phyloP scores from a whole-genome alignment of 75 land plant species.

The Cupressus sempervirens region DNA sequence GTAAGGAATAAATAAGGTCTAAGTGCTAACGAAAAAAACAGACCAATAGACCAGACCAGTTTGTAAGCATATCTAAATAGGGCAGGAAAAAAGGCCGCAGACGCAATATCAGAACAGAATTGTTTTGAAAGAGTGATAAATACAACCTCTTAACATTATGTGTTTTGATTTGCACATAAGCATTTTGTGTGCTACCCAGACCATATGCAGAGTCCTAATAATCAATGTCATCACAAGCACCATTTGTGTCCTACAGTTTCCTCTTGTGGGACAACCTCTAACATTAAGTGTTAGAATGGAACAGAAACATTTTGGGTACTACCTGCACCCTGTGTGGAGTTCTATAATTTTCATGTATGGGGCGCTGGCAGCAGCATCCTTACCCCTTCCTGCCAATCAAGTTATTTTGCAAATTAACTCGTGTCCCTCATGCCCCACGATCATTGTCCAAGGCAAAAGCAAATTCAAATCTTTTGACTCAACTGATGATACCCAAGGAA shows the following conservation, averaged over 20 bases:
- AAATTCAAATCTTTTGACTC: background rate
- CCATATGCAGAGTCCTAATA: background rate
- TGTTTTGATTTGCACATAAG: background rate
- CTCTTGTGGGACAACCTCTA: too few relatives aligned
- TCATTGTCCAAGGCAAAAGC: too few relatives aligned
- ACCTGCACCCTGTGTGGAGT: background rate
- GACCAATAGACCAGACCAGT: background rate
- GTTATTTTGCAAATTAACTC: background rate
- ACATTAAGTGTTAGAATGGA: background rate
- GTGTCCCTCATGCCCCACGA: too few relatives aligned
- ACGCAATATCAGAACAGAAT: background rate
- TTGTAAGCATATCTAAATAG: background rate
- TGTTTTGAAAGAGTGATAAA: background rate
- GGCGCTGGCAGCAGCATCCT: background rate
- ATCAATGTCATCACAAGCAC: too few relatives aligned
- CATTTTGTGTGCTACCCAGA: background rate
- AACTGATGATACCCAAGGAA: background rate
- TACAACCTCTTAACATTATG: background rate
- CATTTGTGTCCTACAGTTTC: too few relatives aligned
- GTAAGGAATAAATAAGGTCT: background rate
- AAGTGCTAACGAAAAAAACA: background rate
- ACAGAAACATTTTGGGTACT: background rate
- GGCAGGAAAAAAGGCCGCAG: background rate
- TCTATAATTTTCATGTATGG: background rate
- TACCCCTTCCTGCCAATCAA: background rate